Evolutionary conservation across 305 asterid species (phyloP), one percentile per base, ranked within the genome.

Genomic region (Coffea humblotiana): DNA sequence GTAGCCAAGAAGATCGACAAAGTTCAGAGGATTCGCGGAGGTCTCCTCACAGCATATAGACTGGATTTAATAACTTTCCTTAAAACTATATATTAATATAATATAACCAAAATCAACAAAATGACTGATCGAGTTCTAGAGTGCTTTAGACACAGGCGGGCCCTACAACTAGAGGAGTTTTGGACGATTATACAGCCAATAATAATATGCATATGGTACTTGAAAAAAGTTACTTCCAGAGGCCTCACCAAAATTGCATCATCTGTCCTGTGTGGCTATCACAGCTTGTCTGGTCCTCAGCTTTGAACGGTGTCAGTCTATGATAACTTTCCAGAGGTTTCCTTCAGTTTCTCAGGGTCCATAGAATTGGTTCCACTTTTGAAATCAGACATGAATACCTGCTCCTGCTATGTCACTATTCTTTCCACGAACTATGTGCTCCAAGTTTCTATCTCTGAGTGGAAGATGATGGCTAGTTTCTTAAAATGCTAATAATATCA

Each of bases 341-440:
- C 68, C 75, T 49, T 68, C 75, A 37, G 75, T 23, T 67, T 35
- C n/a, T 67, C 64, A 45, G 68, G 68, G 68, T 45, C 35, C 68
- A 21, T 45, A 35, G 37, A 43, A 32, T 52, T 65, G 27, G 47
- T 29, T 70, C 21, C 49, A 37, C 52, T 63, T 75, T 10, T 10
- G 37, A 58, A 75, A 48, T 23, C 0, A 27, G 37, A 49, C 40
- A 13, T 40, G 37, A 75, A 60, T 23, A 58, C 75, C 16, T 49
- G 48, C 54, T n/a, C n/a, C n/a, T 65, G 43, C 43, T 40, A 64
- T 37, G 60, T 65, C 56, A 75, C 14, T 40, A n/a, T 15, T n/a
- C 64, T 51, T 43, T 77, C 56, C 32, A 85, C 84, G 76, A 21
- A 76, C 84, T 83, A 76, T 80, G 74, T 77, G 79, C 87, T 89